Conservation (phyloP, 345 rosid species). For the Heritiera littoralis region DNA sequence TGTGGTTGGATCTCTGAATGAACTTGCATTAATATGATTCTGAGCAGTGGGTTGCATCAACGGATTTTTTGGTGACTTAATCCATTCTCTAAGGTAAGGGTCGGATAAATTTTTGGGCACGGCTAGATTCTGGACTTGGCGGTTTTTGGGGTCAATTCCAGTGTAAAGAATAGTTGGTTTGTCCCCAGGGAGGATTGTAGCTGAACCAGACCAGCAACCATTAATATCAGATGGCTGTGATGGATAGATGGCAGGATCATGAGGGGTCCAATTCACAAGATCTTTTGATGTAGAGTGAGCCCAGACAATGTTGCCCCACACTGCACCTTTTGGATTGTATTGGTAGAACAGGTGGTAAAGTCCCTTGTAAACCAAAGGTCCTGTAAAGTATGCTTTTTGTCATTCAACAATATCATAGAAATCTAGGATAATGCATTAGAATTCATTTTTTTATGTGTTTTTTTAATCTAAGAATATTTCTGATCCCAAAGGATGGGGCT, state of each 20-base stretch:
- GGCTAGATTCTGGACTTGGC: constrained; percentile 64
- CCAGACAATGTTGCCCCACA: constrained; percentile 81
- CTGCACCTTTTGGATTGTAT: constrained; percentile 65
- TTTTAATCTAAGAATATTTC: not conserved
- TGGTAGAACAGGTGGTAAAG: constrained; percentile 78
- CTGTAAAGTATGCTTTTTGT: constrained; percentile 28
- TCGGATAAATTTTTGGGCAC: constrained; percentile 56
- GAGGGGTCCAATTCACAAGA: constrained; percentile 68
- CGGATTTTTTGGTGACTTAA: constrained; percentile 58
- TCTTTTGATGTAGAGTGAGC: constrained; percentile 82
- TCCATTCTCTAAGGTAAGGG: constrained; percentile 67
- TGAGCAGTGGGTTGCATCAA: constrained; percentile 43
- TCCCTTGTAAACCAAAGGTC: constrained; percentile 72
- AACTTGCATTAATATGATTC: constrained; percentile 48
- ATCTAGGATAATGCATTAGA: not conserved
- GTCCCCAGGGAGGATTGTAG: constrained; percentile 50
- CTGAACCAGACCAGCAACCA: constrained; percentile 81
- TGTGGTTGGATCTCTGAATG: constrained; percentile 84
- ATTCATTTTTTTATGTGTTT: not conserved
- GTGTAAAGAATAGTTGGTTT: constrained; percentile 71
- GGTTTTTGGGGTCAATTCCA: constrained; percentile 43
- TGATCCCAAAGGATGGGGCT: not conserved
- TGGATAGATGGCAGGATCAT: constrained; percentile 53
- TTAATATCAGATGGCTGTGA: constrained; percentile 54
- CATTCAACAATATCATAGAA: not conserved